Base-by-base conservation (phyloP, 331 rosid genomes). In the Dryas integrifolia region DNA sequence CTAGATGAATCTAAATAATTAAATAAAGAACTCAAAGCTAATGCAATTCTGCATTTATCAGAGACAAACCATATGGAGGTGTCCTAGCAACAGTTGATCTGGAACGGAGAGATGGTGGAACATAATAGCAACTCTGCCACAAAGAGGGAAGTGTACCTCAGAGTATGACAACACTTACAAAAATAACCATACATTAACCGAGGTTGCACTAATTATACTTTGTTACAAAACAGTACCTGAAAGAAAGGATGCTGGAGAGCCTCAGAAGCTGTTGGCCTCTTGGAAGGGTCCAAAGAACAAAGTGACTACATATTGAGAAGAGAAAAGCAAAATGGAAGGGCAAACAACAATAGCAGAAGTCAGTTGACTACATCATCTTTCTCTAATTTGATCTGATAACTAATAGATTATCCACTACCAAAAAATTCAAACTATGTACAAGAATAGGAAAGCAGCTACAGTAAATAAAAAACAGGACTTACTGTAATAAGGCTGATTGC, bases 201-300 rank as follows among this genome's bases (percentile, higher is more conserved):
- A 12, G 0, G 43, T 47, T 14, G 9, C 3, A 47, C 18, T 24
- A 21, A 65, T 16, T 18, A 6, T n/a, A 10, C n/a, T 65, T 0
- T 52, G 69, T 35, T 63, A 26, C 16, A 48, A 73, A 65, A 74
- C 58, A 24, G n/a, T 47, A 89, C 98, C 92, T 95, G 96, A 68
- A 95, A 95, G 92, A 95, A 95, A 76, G 97, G 96, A 83, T 95
- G 96, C 67, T 92, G 99, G 72, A 95, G 99, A 74, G 92, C 96
- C 86, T 84, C 99, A 24, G 78, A 76, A 77, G 99, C 97, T 9
- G 97, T 74, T 53, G 99, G 99, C 86, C 99, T 95, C 85, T 84
- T 92, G 77, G 83, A 79, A 15, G 99, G 99, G 83, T 95, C 99
- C 99, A 97, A 95, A 6, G 96, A 90, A 81, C 97, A 92, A 74